phyloP scores from a whole-genome alignment of 345 rosid species.

The Diplotaxis tenuifolia region DNA sequence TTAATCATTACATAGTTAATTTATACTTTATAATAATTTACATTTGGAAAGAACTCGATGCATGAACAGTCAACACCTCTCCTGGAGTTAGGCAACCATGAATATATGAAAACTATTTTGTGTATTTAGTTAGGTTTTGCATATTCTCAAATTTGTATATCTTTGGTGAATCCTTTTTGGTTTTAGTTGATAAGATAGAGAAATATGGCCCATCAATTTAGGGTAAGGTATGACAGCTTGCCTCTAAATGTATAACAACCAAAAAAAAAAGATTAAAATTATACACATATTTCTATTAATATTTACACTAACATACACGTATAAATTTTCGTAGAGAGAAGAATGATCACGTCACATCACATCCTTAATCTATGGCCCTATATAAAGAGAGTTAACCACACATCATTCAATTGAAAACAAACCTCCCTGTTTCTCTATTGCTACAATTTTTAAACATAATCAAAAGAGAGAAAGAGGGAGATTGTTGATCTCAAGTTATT shows the following conservation, averaged over 20 bases:
- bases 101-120: not conserved
- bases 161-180: not conserved
- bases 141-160: not conserved
- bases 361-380: constrained; percentile 20
- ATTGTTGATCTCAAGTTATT: not conserved
- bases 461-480: not conserved
- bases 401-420: constrained; percentile 3
- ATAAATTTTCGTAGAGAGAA: constrained; percentile 28
- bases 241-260: not conserved
- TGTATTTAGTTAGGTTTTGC: not conserved
- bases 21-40: constrained; percentile 2
- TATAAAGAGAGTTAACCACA: constrained; percentile 33
- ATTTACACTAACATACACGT: constrained; percentile 8
- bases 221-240: constrained; percentile 4
- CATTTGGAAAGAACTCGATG: constrained; percentile 5
- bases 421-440: not conserved
- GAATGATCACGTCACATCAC: constrained; percentile 34
- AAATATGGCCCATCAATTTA: constrained; percentile 5
- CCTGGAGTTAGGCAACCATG: constrained; percentile 25
- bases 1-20: constrained; percentile 16
- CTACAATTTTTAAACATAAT: not conserved
- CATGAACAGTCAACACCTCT: constrained; percentile 23
- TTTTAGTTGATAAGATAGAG: constrained; percentile 2
- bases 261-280: not conserved
- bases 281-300: not conserved